These are phyloP conservation scores for Leccinum cinnamomeum DNA, from an alignment of 1,284 basidiomycete genomes.

Conservation along the genomic window DNA sequence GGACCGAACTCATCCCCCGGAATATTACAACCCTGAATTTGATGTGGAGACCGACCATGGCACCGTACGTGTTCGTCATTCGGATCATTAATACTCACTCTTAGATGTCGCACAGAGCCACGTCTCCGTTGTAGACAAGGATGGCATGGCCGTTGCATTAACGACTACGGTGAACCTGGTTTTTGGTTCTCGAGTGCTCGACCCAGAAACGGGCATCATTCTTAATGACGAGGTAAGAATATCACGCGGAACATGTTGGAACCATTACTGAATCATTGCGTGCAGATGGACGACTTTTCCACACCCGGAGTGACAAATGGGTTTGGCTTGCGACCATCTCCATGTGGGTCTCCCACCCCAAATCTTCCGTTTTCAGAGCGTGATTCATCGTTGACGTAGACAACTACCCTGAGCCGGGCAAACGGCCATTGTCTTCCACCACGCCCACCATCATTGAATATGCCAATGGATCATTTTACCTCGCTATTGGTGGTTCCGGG, in stretches of 20 bases:
- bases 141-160: constrained; percentile 83
- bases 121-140: constrained; percentile 74
- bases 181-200: constrained; percentile 87
- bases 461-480: constrained; percentile 65
- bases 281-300: constrained; percentile 87
- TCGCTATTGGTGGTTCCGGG: constrained; percentile 83
- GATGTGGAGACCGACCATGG: constrained; percentile 83
- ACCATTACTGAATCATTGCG: constrained; percentile 9
- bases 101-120: constrained; percentile 59
- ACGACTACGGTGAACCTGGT: constrained; percentile 87
- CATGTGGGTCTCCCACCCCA: constrained; percentile 52
- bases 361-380: background rate
- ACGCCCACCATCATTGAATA: constrained; percentile 80
- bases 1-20: constrained; percentile 76
- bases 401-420: constrained; percentile 86
- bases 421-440: constrained; percentile 87
- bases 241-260: background rate
- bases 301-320: constrained; percentile 77
- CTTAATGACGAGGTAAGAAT: constrained; percentile 76
- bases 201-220: constrained; percentile 83
- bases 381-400: constrained; percentile 40
- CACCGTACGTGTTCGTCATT: constrained; percentile 54
- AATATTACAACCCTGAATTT: constrained; percentile 84
- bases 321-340: constrained; percentile 84
- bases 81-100: constrained; percentile 6